Evolutionary conservation across 2,329 filamentous ascomycete species (phyloP).

Genomic region (Cercospora zeina): DNA sequence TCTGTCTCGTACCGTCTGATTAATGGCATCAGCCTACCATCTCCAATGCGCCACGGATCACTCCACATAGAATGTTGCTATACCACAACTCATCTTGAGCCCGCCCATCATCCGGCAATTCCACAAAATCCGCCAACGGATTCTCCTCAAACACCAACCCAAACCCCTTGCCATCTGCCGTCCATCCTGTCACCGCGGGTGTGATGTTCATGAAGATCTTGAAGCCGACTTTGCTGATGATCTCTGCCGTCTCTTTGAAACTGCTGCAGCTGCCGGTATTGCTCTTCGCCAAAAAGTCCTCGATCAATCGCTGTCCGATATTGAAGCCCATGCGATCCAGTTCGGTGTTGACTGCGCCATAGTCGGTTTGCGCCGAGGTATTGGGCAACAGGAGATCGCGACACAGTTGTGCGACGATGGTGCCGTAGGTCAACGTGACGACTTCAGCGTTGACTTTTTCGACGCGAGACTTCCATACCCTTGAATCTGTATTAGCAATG

Average conservation of each 20-base stretch:
- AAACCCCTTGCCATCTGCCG: conserved; percentile 92
- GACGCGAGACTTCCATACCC: conserved; percentile 91
- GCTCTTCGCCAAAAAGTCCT: conserved; percentile 96
- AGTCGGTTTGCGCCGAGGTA: conserved; percentile 69
- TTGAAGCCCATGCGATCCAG: conserved; percentile 99
- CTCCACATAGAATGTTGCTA: conserved; percentile 93
- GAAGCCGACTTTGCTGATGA: conserved; percentile 97
- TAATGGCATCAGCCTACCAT: conserved; percentile 64
- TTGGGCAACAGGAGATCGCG: conserved; percentile 68
- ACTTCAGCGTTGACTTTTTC: conserved; percentile 98
- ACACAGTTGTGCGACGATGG: conserved; percentile 93
- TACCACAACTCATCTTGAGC: conserved; percentile 98
- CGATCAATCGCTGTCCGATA: conserved; percentile 90
- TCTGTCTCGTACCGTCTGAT: neutral
- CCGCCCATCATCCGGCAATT: conserved; percentile 90
- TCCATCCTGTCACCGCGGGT: conserved; percentile 92
- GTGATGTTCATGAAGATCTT: conserved; percentile 99
- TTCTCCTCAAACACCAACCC: conserved; percentile 97
- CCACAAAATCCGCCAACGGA: conserved; percentile 93
- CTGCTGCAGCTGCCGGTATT: conserved; percentile 86
- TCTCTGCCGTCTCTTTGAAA: conserved; percentile 94
- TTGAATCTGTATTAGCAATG: conserved; percentile 46
- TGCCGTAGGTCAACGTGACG: conserved; percentile 95
- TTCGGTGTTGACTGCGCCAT: conserved; percentile 94
- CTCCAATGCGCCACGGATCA: conserved; percentile 85